A percentile compares a stretch with the other conserved stretches of the same genome.
Conservation (phyloP, 495 filamentous ascomycete species). For the Podospora bellae-mahoneyi region DNA sequence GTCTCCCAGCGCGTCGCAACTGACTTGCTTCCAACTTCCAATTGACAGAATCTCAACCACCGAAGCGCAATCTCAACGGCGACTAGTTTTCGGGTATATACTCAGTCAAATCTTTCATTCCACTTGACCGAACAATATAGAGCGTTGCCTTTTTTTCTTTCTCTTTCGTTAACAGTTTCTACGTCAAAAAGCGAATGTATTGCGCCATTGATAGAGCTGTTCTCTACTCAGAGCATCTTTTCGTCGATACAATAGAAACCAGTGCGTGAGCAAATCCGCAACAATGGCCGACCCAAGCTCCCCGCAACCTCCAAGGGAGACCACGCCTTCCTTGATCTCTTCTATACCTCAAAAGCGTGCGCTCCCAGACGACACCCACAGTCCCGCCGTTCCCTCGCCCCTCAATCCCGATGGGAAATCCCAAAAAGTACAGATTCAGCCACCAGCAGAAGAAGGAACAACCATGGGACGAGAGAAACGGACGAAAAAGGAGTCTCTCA, state of each 20-base stretch:
- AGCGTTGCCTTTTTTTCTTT: background rate
- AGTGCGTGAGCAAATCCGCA: background rate
- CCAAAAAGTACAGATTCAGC: conserved; percentile 31
- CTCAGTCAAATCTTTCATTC: background rate
- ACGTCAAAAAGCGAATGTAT: no score
- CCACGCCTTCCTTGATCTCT: conserved; percentile 41
- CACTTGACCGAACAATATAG: background rate
- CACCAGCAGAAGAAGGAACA: conserved; percentile 39
- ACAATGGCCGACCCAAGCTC: conserved; percentile 39
- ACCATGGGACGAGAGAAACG: conserved; percentile 46
- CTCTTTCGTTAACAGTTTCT: no score
- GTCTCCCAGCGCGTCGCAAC: conserved; percentile 6
- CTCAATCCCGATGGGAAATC: conserved; percentile 55
- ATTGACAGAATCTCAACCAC: background rate
- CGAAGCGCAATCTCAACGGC: background rate
- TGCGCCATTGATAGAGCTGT: no score
- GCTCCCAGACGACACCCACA: conserved; percentile 46
- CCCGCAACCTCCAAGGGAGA: conserved; percentile 36
- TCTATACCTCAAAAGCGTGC: conserved; percentile 58
- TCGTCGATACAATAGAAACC: background rate
- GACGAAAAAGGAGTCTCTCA: conserved; percentile 67
- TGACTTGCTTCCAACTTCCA: background rate
- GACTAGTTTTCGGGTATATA: background rate
- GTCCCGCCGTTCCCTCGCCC: conserved; percentile 58
- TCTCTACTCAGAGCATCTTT: no score